Evolutionary conservation across 2,329 filamentous ascomycete species (phyloP), one percentile per base, ranked within the genome.

Genomic region (Pseudogymnoascus sp.): DNA sequence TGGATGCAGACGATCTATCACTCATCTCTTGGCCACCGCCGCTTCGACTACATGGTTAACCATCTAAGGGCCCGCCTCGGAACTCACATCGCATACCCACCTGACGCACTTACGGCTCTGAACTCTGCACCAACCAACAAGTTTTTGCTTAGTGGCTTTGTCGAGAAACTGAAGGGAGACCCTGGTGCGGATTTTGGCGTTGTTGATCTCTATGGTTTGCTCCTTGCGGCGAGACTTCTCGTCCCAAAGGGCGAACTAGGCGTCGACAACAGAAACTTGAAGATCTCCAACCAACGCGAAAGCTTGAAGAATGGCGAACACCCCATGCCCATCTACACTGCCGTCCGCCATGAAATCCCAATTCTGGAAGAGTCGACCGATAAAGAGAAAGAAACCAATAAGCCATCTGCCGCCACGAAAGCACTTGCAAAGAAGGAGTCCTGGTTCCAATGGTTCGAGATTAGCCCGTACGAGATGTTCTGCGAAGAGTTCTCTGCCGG

Each of bases 361-460:
- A 78, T 87, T 6, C 74, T 85, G 6, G 81, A 81, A 48, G 75
- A 77, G 44, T 70, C 75, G 1, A 71, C 69, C 2, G 74, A 73
- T 27, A 68, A 67, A 6, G 75, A 75, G 36, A 75, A 74, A 65
- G 71, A 68, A 4, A 71, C 68, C 61, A 71, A 65, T 2, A 66
- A 64, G 13, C 71, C 70, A 55, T 75, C 79, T 0, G 80, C 86
- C 63, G 74, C 76, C 17, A 80, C 77, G 0, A 83, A 85, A 67
- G 77, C 79, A 13, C 66, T 73, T 77, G 78, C 82, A 9, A 84
- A 77, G 70, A 80, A 81, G 64, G 89, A 95, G 70, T 82, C 91
- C 2, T 97, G 92, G 90, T 99, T 97, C 69, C 93, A 99, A 70
- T 97, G 94, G 93, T 97, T 94, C 68, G 94, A 99, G 71, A 89